Percentiles rank a stretch among this genome's conserved stretches.
Conservation (phyloP, 345 rosid species). For the Eutrema heterophyllum region DNA sequence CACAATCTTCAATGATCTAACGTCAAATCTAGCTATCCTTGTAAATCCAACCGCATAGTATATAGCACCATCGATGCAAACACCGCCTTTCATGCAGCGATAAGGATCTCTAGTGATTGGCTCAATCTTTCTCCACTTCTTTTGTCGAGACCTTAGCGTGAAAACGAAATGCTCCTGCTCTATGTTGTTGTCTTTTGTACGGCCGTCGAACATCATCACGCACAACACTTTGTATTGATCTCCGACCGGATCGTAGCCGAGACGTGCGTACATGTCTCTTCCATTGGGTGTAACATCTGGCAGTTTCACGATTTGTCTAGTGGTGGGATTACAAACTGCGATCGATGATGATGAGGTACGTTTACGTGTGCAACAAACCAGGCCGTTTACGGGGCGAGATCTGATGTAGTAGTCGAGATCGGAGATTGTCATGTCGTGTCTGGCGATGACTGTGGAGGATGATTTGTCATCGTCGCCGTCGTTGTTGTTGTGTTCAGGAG, state of each 20-base stretch:
- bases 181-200: not conserved
- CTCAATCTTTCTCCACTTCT: not conserved
- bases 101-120: not conserved
- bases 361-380: not conserved
- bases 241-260: not conserved
- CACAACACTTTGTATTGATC: slow-evolving; percentile 1
- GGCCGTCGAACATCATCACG: not conserved
- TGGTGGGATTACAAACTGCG: not conserved
- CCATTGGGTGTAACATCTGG: not conserved
- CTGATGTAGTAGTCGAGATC: not conserved
- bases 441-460: not conserved
- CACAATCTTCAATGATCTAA: not conserved
- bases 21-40: not conserved
- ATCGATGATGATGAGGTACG: not conserved
- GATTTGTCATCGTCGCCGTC: not conserved
- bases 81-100: not conserved
- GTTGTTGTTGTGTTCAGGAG: not conserved
- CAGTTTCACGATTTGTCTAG: not conserved
- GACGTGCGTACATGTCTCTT: not conserved
- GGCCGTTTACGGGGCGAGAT: not conserved
- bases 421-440: slow-evolving; percentile 8
- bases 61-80: not conserved
- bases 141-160: not conserved
- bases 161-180: not conserved
- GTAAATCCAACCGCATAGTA: not conserved